Base-by-base conservation (phyloP, 495 filamentous ascomycete species). In the Penicillium robsamsonii region DNA sequence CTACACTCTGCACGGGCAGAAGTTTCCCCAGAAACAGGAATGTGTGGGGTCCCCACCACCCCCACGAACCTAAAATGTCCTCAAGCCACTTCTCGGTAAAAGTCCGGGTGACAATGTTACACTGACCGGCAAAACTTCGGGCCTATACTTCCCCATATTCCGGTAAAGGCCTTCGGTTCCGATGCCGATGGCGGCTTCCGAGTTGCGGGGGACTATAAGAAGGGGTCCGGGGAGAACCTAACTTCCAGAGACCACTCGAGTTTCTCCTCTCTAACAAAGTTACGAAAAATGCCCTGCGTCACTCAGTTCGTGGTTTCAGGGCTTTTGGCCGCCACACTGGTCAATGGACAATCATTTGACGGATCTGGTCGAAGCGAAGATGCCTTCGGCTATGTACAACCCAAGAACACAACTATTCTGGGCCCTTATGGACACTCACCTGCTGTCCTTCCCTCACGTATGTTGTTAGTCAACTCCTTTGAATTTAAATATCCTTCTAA, bases 381-480 rank as follows among this genome's bases (percentile, higher is more conserved):
- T 50, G 47, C 51, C 22, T 69, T 66, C 47, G 61, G 57, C 44
- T 61, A 66, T 59, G 61, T 69, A 3, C 66, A 66, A 49, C 61
- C 66, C 0, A 22, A 48, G 10, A 66, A 69, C 50, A 66, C 66
- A 18, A 66, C 63, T 17, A 66, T 68, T 13, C 29, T 64, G 8
- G 58, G 54, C 5, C 8, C 60, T 17, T 66, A 69, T 44, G 66
- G 66, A 15, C 58, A 62, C 48, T 66, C 60, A 1, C 63, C 66
- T 1, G 52, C 60, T 4, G 59, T 64, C 2, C 54, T 54, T 25
- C 66, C 66, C 22, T 66, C 66, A 5, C 66, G 65, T 68, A 50
- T 46, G 65, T 53, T 18, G 11, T 35, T 53, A 12, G 24, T 31
- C 8, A 29, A 27, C 30, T 0, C 2, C 13, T 7, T 46, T 13